Evolutionary conservation across 1,139 yeast genomes (phyloP).

Genomic region (Candida smagusa): DNA sequence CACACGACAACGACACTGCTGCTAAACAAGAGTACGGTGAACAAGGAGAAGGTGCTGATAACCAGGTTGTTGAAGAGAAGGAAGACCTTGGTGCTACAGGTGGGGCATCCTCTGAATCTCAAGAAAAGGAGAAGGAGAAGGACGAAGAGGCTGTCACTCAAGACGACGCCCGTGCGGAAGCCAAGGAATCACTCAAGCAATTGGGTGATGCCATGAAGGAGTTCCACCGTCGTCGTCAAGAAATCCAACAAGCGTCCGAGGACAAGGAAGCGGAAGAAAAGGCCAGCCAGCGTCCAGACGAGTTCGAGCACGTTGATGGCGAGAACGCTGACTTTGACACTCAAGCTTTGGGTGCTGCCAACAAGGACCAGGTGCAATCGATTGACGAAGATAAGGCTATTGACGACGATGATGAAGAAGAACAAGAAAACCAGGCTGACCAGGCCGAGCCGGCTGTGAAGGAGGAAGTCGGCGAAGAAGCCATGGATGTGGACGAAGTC

Average conservation of each 20-base stretch:
- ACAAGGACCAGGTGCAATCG: conserved; percentile 71
- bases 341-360: conserved; percentile 91
- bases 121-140: conserved; percentile 36
- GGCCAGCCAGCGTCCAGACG: conserved; percentile 73
- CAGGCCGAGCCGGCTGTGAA: conserved; percentile 21
- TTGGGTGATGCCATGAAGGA: conserved; percentile 89
- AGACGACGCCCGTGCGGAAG: conserved; percentile 67
- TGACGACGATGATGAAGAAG: conserved; percentile 54
- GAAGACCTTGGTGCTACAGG: conserved; percentile 71
- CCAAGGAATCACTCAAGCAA: conserved; percentile 79
- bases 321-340: conserved; percentile 72
- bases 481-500: conserved; percentile 21
- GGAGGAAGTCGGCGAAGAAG: conserved; percentile 19
- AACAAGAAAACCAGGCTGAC: conserved; percentile 20
- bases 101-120: conserved; percentile 49
- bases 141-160: conserved; percentile 29
- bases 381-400: conserved; percentile 85
- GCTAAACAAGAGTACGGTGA: conserved; percentile 71
- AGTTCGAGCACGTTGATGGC: conserved; percentile 88
- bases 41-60: conserved; percentile 75
- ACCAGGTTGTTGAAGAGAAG: conserved; percentile 63
- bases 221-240: conserved; percentile 87
- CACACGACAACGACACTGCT: conserved; percentile 60
- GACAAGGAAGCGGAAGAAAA: conserved; percentile 46
- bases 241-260: conserved; percentile 63